Base-by-base conservation (phyloP, 2,329 filamentous ascomycete species). In the Sporothrix euskadiensis region DNA sequence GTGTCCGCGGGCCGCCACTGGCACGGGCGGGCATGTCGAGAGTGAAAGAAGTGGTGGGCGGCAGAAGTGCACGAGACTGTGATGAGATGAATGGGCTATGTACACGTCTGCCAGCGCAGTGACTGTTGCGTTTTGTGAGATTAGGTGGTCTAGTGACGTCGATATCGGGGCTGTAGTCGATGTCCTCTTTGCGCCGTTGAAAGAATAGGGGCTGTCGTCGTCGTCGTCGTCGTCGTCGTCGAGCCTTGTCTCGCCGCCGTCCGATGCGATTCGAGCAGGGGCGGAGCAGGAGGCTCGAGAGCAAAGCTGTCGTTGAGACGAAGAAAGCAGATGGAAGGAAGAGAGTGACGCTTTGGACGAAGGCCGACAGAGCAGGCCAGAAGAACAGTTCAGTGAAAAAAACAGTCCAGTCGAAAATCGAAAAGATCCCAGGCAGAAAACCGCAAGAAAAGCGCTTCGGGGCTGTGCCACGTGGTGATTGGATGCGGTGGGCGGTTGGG, bases 391-490 rank as follows among this genome's bases (percentile, higher is more conserved):
- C 35, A 35, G 35, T 5, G 1, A 3, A 35, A 8, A 56, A 41
- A 54, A 22, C 32, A 26, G 35, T 8, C 35, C 35, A 35, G 35
- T 5, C 35, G 8, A 35, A 8, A 56, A 41, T 26, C 26, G 26
- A 26, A 26, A 26, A 2, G 26, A 30, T 1, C 5, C 32, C 32
- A 54, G 30, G 49, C 47, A 35, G 47, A 14, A 19, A 56, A 30
- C 39, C 30, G 3, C 16, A 3, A 6, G 9, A 22, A 56, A 30
- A 30, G 52, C 10, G 52, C 26, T 56, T 52, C 22, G 52, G 52
- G 66, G 66, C 66, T 41, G 49, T 22, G 49, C 66, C 66, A 69
- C 66, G 66, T 69, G 66, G 66, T 69, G 66, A 49, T 54, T 56
- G 30, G n/a, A 22, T 47, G 41, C 30, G 41, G 49, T 57, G 49